Conservation (phyloP, 257 asterid genomes). For the Solanum ossicruentum region DNA sequence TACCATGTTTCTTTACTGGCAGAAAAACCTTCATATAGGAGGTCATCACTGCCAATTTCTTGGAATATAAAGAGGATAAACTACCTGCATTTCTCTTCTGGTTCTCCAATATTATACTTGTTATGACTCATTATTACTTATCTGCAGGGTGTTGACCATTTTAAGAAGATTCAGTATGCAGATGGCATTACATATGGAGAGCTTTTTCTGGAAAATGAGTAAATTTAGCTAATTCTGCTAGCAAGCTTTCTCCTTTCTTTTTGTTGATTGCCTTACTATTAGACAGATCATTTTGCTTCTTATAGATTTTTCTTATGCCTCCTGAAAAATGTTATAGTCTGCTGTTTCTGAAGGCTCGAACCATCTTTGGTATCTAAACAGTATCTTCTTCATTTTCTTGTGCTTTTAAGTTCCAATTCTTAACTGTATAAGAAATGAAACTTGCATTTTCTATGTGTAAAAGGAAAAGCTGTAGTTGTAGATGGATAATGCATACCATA, state of each 20-base stretch:
- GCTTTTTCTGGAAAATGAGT: constrained; percentile 95
- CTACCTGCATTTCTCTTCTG: not conserved
- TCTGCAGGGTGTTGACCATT: constrained; percentile 95
- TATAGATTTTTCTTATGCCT: not conserved
- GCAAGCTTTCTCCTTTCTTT: not conserved
- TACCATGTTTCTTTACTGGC: not conserved
- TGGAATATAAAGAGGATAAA: not conserved
- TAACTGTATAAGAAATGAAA: not conserved
- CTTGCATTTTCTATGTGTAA: not conserved
- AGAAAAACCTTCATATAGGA: not conserved
- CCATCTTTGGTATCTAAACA: not conserved
- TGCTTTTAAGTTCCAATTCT: not conserved
- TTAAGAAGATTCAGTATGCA: constrained; percentile 90
- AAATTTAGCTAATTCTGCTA: constrained; percentile 15
- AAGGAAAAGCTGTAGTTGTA: not conserved
- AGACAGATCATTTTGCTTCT: not conserved
- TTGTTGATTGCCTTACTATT: not conserved
- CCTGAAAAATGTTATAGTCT: not conserved
- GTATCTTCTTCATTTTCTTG: not conserved
- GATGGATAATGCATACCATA: not conserved
- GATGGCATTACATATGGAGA: constrained; percentile 97
- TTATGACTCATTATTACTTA: constrained; percentile 2
- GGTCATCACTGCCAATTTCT: not conserved
- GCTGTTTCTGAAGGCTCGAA: not conserved
- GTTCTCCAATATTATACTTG: not conserved